Conservation (phyloP, 306 rosid genomes). For the Trichosanthes cucumerina region DNA sequence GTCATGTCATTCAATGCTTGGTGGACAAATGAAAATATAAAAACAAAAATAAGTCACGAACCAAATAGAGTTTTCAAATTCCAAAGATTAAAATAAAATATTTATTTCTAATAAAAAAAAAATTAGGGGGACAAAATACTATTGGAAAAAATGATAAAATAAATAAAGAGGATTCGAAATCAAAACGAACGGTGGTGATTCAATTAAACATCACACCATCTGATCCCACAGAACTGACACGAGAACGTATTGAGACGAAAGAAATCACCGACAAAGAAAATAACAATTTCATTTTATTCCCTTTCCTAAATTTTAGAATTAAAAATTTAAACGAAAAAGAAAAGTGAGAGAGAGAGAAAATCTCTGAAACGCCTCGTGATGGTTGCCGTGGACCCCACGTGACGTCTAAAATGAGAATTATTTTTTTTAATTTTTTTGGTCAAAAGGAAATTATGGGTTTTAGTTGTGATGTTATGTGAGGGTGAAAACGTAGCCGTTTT, state of each 20-base stretch:
- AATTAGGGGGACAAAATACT: too few species aligned
- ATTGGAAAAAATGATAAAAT: too few species aligned
- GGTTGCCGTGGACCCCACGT: not conserved
- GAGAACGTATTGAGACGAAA: not conserved
- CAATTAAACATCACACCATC: not conserved
- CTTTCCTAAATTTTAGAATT: not conserved
- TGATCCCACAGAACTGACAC: not conserved
- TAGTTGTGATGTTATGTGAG: not conserved
- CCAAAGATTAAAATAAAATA: not conserved
- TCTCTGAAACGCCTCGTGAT: not conserved
- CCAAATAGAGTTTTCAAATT: not conserved
- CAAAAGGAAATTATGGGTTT: not conserved
- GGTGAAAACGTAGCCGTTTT: not conserved
- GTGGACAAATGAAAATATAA: not conserved
- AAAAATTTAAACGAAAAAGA: too few species aligned
- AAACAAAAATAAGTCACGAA: not conserved
- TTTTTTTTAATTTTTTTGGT: not conserved
- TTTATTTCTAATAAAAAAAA: not conserved
- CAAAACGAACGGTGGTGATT: not conserved
- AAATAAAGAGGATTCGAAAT: not conserved
- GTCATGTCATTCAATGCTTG: too few species aligned
- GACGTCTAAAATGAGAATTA: not conserved
- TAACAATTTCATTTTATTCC: not conserved
- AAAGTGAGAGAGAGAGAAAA: too few species aligned
- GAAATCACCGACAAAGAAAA: constrained; percentile 5